phyloP scores from a whole-genome alignment of 176 grass and related monocot genomes.

The Raddia distichophylla region DNA sequence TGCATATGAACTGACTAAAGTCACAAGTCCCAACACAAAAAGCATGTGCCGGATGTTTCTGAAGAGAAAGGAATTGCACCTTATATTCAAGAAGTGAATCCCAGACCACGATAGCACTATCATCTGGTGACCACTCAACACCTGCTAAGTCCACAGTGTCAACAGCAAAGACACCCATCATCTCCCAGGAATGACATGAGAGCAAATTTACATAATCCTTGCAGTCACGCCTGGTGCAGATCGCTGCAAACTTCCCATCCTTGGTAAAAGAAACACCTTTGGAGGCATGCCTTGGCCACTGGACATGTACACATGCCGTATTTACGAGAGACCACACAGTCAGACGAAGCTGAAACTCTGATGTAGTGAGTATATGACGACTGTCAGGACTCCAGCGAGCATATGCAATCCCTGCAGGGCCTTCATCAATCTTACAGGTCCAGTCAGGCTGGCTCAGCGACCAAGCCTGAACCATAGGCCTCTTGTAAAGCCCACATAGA shows the following conservation, averaged over 20 bases:
- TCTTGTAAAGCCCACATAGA: conserved; percentile 89
- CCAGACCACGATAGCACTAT: conserved; percentile 90
- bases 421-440: conserved; percentile 98
- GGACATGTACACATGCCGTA: conserved; percentile 92
- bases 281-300: conserved; percentile 80
- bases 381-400: conserved; percentile 97
- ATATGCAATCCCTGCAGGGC: conserved; percentile 84
- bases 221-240: conserved; percentile 88
- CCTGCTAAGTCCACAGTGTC: conserved; percentile 87
- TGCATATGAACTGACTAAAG: conserved; percentile 22
- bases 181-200: conserved; percentile 91
- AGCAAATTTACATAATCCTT: conserved; percentile 96
- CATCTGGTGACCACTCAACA: conserved; percentile 90
- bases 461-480: conserved; percentile 94
- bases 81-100: conserved; percentile 99
- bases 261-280: conserved; percentile 90
- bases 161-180: conserved; percentile 85
- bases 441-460: conserved; percentile 90
- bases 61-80: conserved; percentile 44
- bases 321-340: conserved; percentile 96
- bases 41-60: conserved; percentile 13
- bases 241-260: conserved; percentile 88
- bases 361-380: conserved; percentile 89
- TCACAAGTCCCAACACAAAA: background rate
- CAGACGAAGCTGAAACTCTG: conserved; percentile 93